Evolutionary conservation across 2,329 filamentous ascomycete species (phyloP).

Genomic region (Nemania sp.): DNA sequence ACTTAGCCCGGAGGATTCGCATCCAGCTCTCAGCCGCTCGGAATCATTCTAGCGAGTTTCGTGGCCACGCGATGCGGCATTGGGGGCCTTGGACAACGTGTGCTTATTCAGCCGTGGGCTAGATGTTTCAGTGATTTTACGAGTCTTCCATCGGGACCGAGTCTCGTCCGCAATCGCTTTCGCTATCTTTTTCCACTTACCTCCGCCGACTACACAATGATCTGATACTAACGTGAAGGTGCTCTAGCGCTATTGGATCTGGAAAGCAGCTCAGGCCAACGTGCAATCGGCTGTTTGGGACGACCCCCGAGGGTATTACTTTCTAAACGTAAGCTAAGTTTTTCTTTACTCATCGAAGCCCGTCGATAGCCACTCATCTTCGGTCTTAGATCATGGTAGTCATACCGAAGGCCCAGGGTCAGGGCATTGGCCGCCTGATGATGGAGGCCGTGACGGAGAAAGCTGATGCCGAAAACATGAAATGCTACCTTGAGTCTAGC

Average conservation of each 20-base stretch:
- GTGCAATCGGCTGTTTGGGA: constrained; percentile 67
- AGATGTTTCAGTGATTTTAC: constrained; percentile 30
- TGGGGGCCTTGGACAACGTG: not conserved
- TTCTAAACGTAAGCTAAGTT: constrained; percentile 57
- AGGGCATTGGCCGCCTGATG: constrained; percentile 66
- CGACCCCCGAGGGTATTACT: constrained; percentile 70
- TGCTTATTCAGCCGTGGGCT: constrained; percentile 15
- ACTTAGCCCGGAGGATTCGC: not conserved
- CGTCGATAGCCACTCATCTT: constrained; percentile 1
- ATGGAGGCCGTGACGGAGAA: constrained; percentile 64
- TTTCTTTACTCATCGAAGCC: not conserved
- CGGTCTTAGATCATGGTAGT: constrained; percentile 63
- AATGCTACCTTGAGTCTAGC: constrained; percentile 73
- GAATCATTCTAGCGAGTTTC: not conserved
- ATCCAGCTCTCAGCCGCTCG: not conserved
- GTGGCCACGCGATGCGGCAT: not conserved
- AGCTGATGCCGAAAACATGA: constrained; percentile 66
- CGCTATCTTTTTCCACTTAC: too few relatives aligned
- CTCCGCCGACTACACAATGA: not conserved
- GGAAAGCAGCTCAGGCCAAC: constrained; percentile 67
- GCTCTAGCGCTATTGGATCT: constrained; percentile 67
- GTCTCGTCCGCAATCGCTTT: too few relatives aligned
- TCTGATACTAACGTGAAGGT: constrained; percentile 25
- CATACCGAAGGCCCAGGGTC: constrained; percentile 64
- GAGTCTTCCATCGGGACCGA: too few relatives aligned